A percentile compares a stretch with the other conserved stretches of the same genome.
Conservation (phyloP, 805 yeast species). For the Groenewaldozyma tartarivorans region DNA sequence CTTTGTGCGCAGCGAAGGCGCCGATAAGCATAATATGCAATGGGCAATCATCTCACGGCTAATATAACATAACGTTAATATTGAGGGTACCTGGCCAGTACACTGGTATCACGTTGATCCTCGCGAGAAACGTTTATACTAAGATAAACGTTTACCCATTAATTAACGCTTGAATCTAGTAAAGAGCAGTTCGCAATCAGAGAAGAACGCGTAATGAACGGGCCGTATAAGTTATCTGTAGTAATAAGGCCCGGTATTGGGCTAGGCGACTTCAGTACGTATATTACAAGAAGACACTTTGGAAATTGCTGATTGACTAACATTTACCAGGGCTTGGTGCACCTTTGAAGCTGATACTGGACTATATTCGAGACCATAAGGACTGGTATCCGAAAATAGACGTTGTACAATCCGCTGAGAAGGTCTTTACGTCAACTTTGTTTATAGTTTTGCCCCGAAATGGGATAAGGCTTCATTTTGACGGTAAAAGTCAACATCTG, state of each 20-base stretch:
- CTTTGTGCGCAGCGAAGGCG: too few relatives aligned
- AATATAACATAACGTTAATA: too few relatives aligned
- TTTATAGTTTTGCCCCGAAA: conserved; percentile 12
- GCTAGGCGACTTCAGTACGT: conserved; percentile 11
- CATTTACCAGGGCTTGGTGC: conserved; percentile 13
- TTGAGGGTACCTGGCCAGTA: too few relatives aligned
- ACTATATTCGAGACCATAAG: conserved; percentile 10
- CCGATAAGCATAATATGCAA: too few relatives aligned
- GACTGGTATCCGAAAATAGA: conserved; percentile 15
- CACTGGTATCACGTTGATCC: too few relatives aligned
- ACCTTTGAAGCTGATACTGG: conserved; percentile 11
- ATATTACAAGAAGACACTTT: background rate
- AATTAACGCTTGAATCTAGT: too few relatives aligned
- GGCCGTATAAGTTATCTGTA: background rate
- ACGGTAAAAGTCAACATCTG: conserved; percentile 16
- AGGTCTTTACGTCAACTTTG: conserved; percentile 10
- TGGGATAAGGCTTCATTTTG: conserved; percentile 21
- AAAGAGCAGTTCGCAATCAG: too few relatives aligned
- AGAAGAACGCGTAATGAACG: too few relatives aligned
- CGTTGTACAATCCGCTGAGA: conserved; percentile 12
- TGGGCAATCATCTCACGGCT: too few relatives aligned
- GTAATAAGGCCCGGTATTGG: conserved; percentile 9
- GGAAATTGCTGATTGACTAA: conserved; percentile 1
- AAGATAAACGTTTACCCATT: too few relatives aligned
- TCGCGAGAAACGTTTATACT: too few relatives aligned